Conservation (phyloP, 129 eudicot genomes). For the Ambrosia artemisiifolia region DNA sequence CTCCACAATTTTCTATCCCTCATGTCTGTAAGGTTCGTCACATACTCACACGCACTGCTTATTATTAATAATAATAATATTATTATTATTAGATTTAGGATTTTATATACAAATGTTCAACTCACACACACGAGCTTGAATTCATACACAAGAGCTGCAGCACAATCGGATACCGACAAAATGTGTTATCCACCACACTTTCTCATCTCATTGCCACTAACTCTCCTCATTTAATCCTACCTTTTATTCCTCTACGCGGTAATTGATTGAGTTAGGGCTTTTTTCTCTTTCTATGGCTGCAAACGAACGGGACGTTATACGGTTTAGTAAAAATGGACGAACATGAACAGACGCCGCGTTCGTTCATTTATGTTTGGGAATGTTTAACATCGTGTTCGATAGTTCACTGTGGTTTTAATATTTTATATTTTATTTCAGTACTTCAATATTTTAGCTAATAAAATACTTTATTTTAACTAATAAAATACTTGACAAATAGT, state of each 20-base stretch:
- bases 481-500: no score
- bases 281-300: not conserved
- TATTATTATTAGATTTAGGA: conserved; percentile 7
- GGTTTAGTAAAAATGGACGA: no score
- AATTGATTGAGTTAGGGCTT: not conserved
- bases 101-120: not conserved
- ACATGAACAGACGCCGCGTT: no score
- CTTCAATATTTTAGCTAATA: no score
- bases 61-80: not conserved
- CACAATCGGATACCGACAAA: conserved; percentile 83
- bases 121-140: conserved; percentile 58
- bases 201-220: conserved; percentile 96
- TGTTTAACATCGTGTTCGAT: no score
- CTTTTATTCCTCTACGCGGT: conserved; percentile 79
- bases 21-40: conserved; percentile 54
- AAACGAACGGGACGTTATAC: no score
- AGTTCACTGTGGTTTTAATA: no score
- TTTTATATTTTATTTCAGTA: no score
- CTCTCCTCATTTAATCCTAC: conserved; percentile 71
- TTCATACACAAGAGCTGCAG: conserved; percentile 90
- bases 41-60: not conserved
- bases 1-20: conserved; percentile 53
- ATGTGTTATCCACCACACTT: conserved; percentile 87
- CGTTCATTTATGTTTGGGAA: no score
- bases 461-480: no score